Conservation (phyloP, 2,329 filamentous ascomycete species). For the Penicillium sumatraense region DNA sequence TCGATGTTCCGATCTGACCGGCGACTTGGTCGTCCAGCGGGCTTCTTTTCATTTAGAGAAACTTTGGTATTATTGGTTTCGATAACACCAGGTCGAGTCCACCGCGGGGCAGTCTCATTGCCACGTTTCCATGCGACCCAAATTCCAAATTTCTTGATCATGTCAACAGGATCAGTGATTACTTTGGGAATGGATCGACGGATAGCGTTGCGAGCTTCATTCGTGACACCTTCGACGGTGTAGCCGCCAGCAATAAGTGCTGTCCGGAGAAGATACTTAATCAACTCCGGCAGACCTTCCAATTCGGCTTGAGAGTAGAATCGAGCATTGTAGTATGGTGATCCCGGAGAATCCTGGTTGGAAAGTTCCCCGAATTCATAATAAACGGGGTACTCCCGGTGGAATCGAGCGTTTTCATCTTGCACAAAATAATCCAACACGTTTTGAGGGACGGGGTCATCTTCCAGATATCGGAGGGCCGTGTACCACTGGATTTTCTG, state of each 20-base stretch:
- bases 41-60: conserved; percentile 57
- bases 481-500: conserved; percentile 73
- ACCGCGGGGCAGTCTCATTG: conserved; percentile 64
- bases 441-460: conserved; percentile 64
- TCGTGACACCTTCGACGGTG: conserved; percentile 62
- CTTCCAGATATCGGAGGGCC: conserved; percentile 65
- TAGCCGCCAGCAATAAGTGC: conserved; percentile 65
- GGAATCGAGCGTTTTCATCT: conserved; percentile 58
- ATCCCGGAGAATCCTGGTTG: conserved; percentile 55
- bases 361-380: conserved; percentile 61
- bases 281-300: conserved; percentile 62
- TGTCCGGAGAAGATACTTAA: conserved; percentile 65
- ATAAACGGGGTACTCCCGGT: conserved; percentile 61
- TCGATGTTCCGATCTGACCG: conserved; percentile 59
- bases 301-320: conserved; percentile 68
- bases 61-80: conserved; percentile 54
- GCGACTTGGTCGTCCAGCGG: conserved; percentile 59
- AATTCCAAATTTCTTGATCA: conserved; percentile 64
- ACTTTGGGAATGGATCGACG: conserved; percentile 67
- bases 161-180: conserved; percentile 63
- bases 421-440: conserved; percentile 60
- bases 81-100: conserved; percentile 63
- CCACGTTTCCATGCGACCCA: conserved; percentile 72
- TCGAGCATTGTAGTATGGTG: conserved; percentile 60
- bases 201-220: conserved; percentile 63